Conservation (phyloP, 2,329 filamentous ascomycete species). For the Elsinoe australis region DNA sequence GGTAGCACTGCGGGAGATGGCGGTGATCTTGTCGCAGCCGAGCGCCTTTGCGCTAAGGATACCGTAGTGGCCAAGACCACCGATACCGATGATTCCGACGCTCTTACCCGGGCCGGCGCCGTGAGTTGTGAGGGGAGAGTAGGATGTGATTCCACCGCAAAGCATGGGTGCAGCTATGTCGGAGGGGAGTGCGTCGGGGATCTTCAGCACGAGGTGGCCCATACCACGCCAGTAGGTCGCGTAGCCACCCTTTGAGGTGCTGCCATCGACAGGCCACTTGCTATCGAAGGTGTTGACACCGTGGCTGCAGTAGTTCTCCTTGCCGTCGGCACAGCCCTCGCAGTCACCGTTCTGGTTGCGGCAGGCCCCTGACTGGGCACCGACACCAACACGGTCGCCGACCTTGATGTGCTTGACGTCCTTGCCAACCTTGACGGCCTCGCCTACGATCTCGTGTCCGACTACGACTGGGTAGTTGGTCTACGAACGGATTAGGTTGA, state of each 20-base stretch:
- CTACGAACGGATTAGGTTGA: neutral
- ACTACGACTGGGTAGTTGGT: slow-evolving; percentile 20
- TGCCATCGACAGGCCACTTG: slow-evolving; percentile 34
- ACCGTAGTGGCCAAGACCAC: slow-evolving; percentile 62
- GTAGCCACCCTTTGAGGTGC: slow-evolving; percentile 57
- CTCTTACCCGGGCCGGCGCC: slow-evolving; percentile 59
- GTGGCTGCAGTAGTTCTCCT: slow-evolving; percentile 27
- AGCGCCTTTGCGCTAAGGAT: slow-evolving; percentile 62
- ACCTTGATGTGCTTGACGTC: slow-evolving; percentile 26
- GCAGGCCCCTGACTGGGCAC: slow-evolving; percentile 42
- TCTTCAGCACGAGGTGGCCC: slow-evolving; percentile 50
- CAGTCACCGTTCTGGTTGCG: slow-evolving; percentile 36
- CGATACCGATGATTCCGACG: slow-evolving; percentile 65
- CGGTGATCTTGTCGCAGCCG: slow-evolving; percentile 56
- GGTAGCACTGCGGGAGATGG: slow-evolving; percentile 50
- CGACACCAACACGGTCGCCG: slow-evolving; percentile 42
- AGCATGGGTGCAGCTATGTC: slow-evolving; percentile 59
- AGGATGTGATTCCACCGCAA: slow-evolving; percentile 68
- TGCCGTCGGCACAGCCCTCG: slow-evolving; percentile 43
- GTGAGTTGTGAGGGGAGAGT: slow-evolving; percentile 57
- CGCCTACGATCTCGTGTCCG: slow-evolving; percentile 26
- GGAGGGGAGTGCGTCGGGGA: slow-evolving; percentile 43
- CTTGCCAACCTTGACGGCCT: slow-evolving; percentile 24
- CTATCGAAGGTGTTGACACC: slow-evolving; percentile 29
- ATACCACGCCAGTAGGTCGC: slow-evolving; percentile 47